These are phyloP conservation scores for Takakia lepidozioides DNA, from an alignment of 225 moss, liverwort and hornwort species.

Conservation along the genomic window DNA sequence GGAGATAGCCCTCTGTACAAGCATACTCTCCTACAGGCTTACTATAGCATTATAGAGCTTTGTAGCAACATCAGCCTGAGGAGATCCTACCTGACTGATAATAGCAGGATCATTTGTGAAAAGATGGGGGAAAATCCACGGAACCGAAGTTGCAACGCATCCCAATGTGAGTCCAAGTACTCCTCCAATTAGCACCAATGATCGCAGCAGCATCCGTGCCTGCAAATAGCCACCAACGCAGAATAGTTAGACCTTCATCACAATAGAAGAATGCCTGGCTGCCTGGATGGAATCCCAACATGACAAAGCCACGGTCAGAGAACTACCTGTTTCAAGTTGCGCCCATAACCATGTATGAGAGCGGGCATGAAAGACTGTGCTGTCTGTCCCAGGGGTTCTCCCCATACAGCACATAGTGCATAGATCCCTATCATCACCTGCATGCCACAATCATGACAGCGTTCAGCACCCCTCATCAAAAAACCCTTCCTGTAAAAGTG, in stretches of 20 bases:
- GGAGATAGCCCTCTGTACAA: too few species aligned
- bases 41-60: too few species aligned
- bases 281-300: background rate
- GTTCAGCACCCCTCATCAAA: too few species aligned
- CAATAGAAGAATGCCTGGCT: too few species aligned
- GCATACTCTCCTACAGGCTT: too few species aligned
- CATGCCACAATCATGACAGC: too few species aligned
- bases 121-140: conserved; percentile 69
- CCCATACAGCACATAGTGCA: conserved; percentile 74
- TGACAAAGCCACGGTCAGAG: background rate
- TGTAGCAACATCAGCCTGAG: too few species aligned
- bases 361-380: conserved; percentile 97
- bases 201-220: conserved; percentile 68
- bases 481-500: too few species aligned
- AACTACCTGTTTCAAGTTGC: conserved; percentile 71
- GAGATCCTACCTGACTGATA: conserved; percentile 35
- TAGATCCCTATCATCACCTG: conserved; percentile 95
- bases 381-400: conserved; percentile 79
- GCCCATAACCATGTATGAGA: conserved; percentile 60
- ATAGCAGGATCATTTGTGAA: conserved; percentile 73
- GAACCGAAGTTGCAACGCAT: conserved; percentile 46
- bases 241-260: too few species aligned
- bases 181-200: conserved; percentile 58
- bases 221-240: conserved; percentile 8
- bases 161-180: conserved; percentile 52